Base-by-base conservation (phyloP, 495 filamentous ascomycete species). In the Bombardia bombarda region DNA sequence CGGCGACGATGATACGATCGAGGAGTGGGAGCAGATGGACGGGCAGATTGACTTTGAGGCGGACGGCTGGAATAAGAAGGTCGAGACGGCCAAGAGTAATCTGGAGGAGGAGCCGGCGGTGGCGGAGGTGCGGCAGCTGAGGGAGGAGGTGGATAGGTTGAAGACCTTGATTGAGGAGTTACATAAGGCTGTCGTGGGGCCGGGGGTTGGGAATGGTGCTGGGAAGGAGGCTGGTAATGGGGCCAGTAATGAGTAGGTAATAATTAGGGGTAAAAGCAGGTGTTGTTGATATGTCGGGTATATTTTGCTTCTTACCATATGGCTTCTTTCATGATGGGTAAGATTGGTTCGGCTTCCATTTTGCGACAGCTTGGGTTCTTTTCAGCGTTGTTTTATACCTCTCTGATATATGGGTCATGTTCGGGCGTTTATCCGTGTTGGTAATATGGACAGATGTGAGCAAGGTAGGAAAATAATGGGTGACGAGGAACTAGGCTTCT, bases 11-110 rank as follows among this genome's bases (percentile, higher is more conserved):
- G 87, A 94, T 51, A 77, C 73, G 2, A 58, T 83, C 10, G 84
- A 97, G 61, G 90, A 97, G 58, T 98, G 92, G 92, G 92, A 97
- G 56, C 80, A 90, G 60, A 72, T 90, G 62, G 67, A 70, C 3
- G 69, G 63, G 1, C 75, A 83, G 21, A 54, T 93, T 7, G 83
- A 92, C 54, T 84, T 92, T 47, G 81, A 92, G 55, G 63, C 72
- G 9, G 86, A 89, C 40, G 81, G 79, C 6, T 98, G 92, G 92
- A 67, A 68, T 14, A 81, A 87, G 63, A 77, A 68, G 49, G 87
- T 95, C 0, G 72, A 78, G 30, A 62, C 70, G n/a, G 80, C 75
- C 16, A 85, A 79, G 52, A 83, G 86, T 3, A 83, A 95, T 67
- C 70, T 95, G 4, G 80, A 84, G 50, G 72, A 79, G 23, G 84